Conservation (phyloP, 441 rosid genomes). For the Arabidopsis hybrid region DNA sequence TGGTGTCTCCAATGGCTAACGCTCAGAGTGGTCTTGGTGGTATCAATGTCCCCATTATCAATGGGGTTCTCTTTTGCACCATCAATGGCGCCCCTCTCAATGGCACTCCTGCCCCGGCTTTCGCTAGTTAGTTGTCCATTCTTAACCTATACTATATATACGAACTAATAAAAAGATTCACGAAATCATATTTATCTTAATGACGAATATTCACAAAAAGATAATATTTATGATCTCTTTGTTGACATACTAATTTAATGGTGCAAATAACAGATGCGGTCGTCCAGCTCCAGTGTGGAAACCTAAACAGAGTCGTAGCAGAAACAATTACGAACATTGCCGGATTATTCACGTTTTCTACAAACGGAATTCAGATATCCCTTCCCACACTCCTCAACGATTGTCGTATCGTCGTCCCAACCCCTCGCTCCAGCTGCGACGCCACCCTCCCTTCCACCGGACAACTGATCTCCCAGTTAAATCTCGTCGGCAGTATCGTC, state of each 20-base stretch:
- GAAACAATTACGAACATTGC: conserved; percentile 16
- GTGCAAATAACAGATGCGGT: conserved; percentile 36
- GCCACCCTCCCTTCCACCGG: conserved; percentile 1
- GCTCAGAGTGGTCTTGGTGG: conserved; percentile 22
- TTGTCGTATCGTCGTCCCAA: background rate
- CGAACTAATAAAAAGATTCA: background rate
- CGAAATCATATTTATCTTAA: background rate
- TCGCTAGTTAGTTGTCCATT: conserved; percentile 30
- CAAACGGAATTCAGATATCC: background rate
- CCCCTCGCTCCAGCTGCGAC: conserved; percentile 15
- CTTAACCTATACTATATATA: background rate
- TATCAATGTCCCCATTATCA: background rate
- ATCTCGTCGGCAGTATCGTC: background rate
- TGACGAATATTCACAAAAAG: background rate
- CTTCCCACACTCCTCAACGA: background rate
- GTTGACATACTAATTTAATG: conserved; percentile 1
- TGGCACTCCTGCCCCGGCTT: conserved; percentile 29
- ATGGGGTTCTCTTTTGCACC: conserved; percentile 31
- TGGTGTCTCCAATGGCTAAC: conserved; percentile 38
- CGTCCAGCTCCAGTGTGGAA: conserved; percentile 43
- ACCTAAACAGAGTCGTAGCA: conserved; percentile 29
- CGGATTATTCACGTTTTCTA: conserved; percentile 19
- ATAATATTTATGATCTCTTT: background rate
- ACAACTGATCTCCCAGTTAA: background rate
- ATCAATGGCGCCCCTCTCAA: conserved; percentile 19